Base-by-base conservation (phyloP, 2,329 filamentous ascomycete genomes). In the Cytospora chrysosperma region DNA sequence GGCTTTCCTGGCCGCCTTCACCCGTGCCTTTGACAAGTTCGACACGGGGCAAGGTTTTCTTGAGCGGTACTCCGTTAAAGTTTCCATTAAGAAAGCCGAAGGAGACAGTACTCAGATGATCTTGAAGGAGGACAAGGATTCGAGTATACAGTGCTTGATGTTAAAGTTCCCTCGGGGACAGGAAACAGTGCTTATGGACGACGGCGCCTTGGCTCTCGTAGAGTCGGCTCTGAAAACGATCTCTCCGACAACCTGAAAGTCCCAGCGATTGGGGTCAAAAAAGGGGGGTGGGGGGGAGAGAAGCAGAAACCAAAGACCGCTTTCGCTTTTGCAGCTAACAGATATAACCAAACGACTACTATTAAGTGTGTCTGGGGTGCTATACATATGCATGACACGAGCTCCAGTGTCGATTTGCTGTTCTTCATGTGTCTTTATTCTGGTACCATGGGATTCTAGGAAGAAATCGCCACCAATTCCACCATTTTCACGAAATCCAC, bases 1-100 rank as follows among this genome's bases (percentile, higher is more conserved):
- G 3, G 64, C 64, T n/a, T 66, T 64, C n/a, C 43, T 66, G n/a
- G 50, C 63, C 24, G 59, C 64, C 17, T 66, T 66, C 32, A 62
- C 62, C 13, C n/a, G 32, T 13, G 62, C 34, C 4, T 64, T 66
- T 34, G 47, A 59, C 1, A n/a, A 49, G 1, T 56, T 32, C 58
- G 2, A 49, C 10, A 28, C 34, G 28, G 17, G 28, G 19, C 28
- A 37, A 21, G 63, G 55, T 12, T 10, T 26, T 2, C 28, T 62
- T 19, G 56, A 27, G 27, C 50, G 57, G 26, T 34, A 7, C 24
- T 10, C 53, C 9, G 51, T 37, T 13, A 52, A 47, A 26, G 64
- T 64, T 17, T 13, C 13, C 15, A 59, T 59, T 40, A 28, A 40
- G 19, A 12, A 56, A 17, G 6, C 50, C 3, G 43, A 24, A 9